Conservation (phyloP, 2,329 filamentous ascomycete genomes). For the Aspergillus aculeatus region DNA sequence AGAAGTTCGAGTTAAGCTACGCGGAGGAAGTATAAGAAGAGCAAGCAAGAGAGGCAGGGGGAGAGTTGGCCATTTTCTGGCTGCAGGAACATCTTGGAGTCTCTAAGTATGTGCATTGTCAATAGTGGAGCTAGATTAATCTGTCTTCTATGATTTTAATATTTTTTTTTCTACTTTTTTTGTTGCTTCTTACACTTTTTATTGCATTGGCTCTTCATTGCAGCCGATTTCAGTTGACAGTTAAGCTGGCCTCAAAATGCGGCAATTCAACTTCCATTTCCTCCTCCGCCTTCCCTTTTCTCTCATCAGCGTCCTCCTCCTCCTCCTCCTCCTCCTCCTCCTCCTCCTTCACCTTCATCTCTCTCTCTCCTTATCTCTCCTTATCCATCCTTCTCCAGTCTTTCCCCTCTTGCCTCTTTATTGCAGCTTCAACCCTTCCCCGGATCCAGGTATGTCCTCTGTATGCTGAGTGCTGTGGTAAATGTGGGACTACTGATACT, state of each 20-base stretch:
- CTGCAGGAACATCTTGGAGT: no score
- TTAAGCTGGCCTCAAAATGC: not conserved
- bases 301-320: not conserved
- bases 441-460: no score
- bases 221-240: not conserved
- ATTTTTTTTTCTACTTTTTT: no score
- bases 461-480: no score
- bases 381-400: not conserved
- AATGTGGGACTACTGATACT: not conserved
- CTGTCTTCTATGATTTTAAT: no score
- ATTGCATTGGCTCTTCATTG: no score
- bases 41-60: not conserved
- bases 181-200: no score
- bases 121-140: no score
- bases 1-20: not conserved
- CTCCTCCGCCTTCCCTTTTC: not conserved
- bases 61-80: no score
- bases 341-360: not conserved
- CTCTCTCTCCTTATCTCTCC: not conserved
- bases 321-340: not conserved
- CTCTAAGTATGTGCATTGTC: no score
- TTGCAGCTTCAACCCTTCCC: not conserved
- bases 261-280: constrained; percentile 3
- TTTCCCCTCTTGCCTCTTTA: not conserved
- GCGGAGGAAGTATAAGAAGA: not conserved